Conservation (phyloP, 2,329 filamentous ascomycete species). For the Colletotrichum horii region DNA sequence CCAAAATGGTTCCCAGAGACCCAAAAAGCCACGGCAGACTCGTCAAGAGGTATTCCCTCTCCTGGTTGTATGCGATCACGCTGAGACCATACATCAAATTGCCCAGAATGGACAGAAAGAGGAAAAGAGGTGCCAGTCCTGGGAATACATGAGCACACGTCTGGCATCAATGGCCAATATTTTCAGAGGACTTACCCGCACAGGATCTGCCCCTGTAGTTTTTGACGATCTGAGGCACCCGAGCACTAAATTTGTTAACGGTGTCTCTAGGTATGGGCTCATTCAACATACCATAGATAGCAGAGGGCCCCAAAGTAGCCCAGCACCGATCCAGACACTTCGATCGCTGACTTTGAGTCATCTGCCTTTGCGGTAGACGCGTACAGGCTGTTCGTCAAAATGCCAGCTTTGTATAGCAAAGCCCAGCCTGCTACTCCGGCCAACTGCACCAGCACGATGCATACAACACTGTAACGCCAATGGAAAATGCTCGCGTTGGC, state of each 20-base stretch:
- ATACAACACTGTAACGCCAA: constrained; percentile 4
- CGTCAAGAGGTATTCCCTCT: neutral
- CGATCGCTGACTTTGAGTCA: neutral
- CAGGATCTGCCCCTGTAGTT: constrained; percentile 3
- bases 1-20: constrained; percentile 1
- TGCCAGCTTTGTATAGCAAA: neutral
- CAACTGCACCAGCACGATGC: neutral
- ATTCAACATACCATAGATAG: neutral
- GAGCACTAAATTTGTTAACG: neutral
- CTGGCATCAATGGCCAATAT: fast-evolving
- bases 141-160: neutral
- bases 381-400: neutral
- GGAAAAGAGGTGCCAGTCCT: constrained; percentile 3
- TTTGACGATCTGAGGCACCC: constrained; percentile 9
- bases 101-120: neutral
- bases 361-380: neutral
- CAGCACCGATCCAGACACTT: neutral
- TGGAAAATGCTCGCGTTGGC: neutral
- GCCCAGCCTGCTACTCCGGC: neutral
- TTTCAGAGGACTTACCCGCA: neutral
- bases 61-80: constrained; percentile 8
- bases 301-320: constrained; percentile 4
- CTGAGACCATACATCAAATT: constrained; percentile 9
- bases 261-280: fast-evolving
- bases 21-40: constrained; percentile 11